Evolutionary conservation across 2,329 filamentous ascomycete species (phyloP), one percentile per base, ranked within the genome.

Genomic region (Cylindrodendrum hubeiense): DNA sequence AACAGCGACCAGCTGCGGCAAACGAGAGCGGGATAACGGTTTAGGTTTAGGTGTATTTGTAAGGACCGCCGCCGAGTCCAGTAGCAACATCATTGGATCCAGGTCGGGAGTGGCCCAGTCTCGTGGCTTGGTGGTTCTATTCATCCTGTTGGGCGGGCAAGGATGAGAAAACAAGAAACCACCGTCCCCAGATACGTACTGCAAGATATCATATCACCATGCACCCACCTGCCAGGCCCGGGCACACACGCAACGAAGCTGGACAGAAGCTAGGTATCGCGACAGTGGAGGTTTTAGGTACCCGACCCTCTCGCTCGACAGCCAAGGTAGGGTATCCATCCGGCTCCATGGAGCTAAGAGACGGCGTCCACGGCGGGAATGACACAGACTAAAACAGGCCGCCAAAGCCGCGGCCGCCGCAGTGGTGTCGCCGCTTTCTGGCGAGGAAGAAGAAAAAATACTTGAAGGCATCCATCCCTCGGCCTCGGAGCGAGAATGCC

Each of bases 391-490:
- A 39, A 52, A 22, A 47, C 49, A 60, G 41, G 57, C 50, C 57
- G 57, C 57, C 57, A 47, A 60, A 53, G 49, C 57, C 57, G 57
- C 57, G 5, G 15, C 22, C 34, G 13, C 34, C n/a, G 34, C 33
- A n/a, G n/a, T n/a, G n/a, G n/a, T n/a, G 21, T 49, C 21, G 15
- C 15, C 15, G n/a, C 37, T 5, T n/a, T 17, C 15, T n/a, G 15
- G 37, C 15, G 26, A 43, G 19, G 22, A 9, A 34, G 47, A 33
- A 28, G 13, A n/a, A 26, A 10, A 17, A 30, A 3, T 24, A 49
- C 24, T 26, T 60, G 47, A 46, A 44, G 28, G 21, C 47, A 37
- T 52, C 24, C 46, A 33, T 53, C 34, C 41, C 41, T 47, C 37
- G 30, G 21, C 28, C 15, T 46, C 37, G 28, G 17, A 50, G 30